Percentiles rank a stretch among this genome's conserved stretches.
These are phyloP conservation scores for Hirsutella minnesotensis DNA, from an alignment of 2,329 filamentous ascomycete species.

Conservation along the genomic window DNA sequence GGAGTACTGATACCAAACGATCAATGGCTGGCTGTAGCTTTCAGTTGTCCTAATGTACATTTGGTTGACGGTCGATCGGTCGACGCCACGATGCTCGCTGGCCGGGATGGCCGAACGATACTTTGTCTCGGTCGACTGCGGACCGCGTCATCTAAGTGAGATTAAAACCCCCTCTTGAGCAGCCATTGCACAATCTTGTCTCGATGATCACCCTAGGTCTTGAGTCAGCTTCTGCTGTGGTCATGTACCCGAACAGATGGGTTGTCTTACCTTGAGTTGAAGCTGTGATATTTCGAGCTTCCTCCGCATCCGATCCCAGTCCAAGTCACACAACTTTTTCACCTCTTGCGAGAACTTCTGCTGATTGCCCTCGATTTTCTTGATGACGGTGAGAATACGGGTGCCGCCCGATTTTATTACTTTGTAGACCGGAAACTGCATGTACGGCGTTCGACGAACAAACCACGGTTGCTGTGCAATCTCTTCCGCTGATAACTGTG, in stretches of 20 bases:
- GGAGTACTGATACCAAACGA: conserved; percentile 12
- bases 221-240: conserved; percentile 6
- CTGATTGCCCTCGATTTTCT: conserved; percentile 68
- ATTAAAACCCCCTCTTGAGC: conserved; percentile 21
- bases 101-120: no score
- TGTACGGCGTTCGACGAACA: conserved; percentile 57
- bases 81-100: no score
- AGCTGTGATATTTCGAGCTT: conserved; percentile 53
- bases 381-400: conserved; percentile 59
- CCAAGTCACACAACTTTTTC: conserved; percentile 42
- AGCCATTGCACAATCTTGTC: conserved; percentile 19
- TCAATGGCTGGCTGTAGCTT: conserved; percentile 5
- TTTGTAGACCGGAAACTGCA: conserved; percentile 68
- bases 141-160: no score
- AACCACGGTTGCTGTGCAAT: conserved; percentile 43
- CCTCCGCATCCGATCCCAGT: conserved; percentile 38
- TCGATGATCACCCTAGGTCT: conserved; percentile 20
- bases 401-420: conserved; percentile 65
- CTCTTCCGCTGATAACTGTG: conserved; percentile 18
- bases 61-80: conserved; percentile 2
- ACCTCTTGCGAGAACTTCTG: conserved; percentile 53
- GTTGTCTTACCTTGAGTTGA: not conserved
- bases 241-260: no score
- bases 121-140: no score
- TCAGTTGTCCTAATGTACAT: conserved; percentile 7